Base-by-base conservation (phyloP, 202 grass and related monocot species). In the Carex sylvatica region DNA sequence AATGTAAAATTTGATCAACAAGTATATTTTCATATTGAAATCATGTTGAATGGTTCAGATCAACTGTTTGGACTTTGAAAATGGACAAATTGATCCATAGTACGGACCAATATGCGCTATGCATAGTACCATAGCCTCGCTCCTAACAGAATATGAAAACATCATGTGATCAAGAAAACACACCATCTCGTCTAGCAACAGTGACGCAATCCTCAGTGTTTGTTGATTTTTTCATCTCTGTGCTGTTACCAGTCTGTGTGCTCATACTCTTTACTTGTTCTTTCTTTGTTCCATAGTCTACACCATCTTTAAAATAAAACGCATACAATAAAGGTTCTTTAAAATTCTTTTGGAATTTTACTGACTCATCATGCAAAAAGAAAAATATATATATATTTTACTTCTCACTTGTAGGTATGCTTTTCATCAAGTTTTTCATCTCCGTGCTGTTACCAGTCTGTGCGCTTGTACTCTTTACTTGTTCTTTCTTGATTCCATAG, bases 161-260 rank as follows among this genome's bases (percentile, higher is more conserved):
- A 20, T 46, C 35, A 71, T 11, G 9, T 13, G 40, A 71, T 23
- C 19, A 40, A 42, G 70, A 9, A 47, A 54, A 71, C 88, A 84
- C 60, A 90, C 91, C 88, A 79, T 88, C 90, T 19, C 88, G 81
- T 62, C 87, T 38, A 86, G 76, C 68, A 86, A 84, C 63, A 86
- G 61, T 87, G 28, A 81, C 74, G 2, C 26, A 77, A 9, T 71
- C 67, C 73, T 58, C 20, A 59, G 61, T 73, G 74, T 72, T 65
- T 51, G 82, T 83, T 87, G 84, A 64, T 80, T 75, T 91, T 70
- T 70, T 87, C 83, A 83, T 85, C 52, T 85, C 65, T 56, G 18
- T 80, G 61, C 78, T 70, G 52, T 74, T 80, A 76, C 62, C 61
- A 82, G 28, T 82, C 13, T 68, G 60, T 68, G 61, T 24, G n/a